phyloP scores from a whole-genome alignment of 1,284 basidiomycete species.

The Lignosus rhinocerotis region DNA sequence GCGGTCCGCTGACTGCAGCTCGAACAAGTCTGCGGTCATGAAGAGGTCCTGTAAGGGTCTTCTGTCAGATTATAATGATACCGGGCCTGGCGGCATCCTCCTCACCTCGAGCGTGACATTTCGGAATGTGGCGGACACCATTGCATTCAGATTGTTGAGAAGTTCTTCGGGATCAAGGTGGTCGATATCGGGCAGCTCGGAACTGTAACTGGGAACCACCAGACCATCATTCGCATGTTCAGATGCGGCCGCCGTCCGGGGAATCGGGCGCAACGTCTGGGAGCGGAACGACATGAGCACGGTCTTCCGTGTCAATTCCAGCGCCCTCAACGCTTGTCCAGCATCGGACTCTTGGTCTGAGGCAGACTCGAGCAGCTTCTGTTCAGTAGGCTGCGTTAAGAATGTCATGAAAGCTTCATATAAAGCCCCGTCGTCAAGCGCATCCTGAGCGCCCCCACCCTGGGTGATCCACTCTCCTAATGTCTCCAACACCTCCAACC shows the following conservation, averaged over 20 bases:
- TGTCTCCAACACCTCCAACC: conserved; percentile 62
- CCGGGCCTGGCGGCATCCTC: not conserved
- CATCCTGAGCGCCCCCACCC: conserved; percentile 75
- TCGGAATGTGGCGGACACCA: conserved; percentile 69
- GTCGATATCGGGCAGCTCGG: conserved; percentile 67
- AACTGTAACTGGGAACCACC: conserved; percentile 43
- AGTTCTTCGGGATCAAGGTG: conserved; percentile 64
- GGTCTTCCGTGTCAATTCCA: conserved; percentile 45
- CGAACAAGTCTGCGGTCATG: conserved; percentile 71
- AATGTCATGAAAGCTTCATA: conserved; percentile 58
- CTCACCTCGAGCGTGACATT: conserved; percentile 73
- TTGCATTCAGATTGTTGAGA: conserved; percentile 71
- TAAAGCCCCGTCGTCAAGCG: conserved; percentile 68
- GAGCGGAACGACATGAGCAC: conserved; percentile 51
- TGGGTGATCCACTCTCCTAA: conserved; percentile 68
- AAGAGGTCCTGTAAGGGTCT: conserved; percentile 59
- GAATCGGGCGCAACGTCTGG: conserved; percentile 62
- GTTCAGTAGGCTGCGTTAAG: conserved; percentile 37
- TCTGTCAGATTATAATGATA: conserved; percentile 2
- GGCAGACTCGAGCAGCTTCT: conserved; percentile 18
- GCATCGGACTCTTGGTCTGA: conserved; percentile 41
- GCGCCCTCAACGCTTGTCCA: conserved; percentile 44
- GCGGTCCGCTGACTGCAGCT: conserved; percentile 75
- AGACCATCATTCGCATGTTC: conserved; percentile 31
- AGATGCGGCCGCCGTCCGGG: conserved; percentile 27